Evolutionary conservation across 2,329 filamentous ascomycete species (phyloP), one percentile per base, ranked within the genome.

Genomic region (Colletotrichum sp.): DNA sequence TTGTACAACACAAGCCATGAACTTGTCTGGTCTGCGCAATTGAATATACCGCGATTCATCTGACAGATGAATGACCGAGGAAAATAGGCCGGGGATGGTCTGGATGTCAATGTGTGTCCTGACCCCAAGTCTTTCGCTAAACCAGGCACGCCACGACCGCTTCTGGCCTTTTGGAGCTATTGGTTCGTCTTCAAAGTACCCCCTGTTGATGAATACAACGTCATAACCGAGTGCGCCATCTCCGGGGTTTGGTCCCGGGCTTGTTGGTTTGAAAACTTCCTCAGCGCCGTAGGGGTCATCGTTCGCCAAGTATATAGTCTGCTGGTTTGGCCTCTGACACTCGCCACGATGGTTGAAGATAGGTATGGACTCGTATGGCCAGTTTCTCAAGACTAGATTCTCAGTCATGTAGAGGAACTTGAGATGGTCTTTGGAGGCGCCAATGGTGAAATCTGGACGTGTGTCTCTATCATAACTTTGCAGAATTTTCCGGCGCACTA

Each of bases 381-480:
- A 4, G 3, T 30, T 55, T 24, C 1, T 13, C 10, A 2, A n/a
- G 7, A 1, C 21, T 0, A 24, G 10, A 9, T 24, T 14, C 48
- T 55, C 48, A 55, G 48, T 55, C 21, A 55, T 12, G 0, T 24
- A 55, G 10, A 55, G 48, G 21, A 55, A 55, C 4, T 55, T 24
- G n/a, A 55, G 48, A 24, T 55, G 48, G n/a, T 55, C 48, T 0
- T 24, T 55, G 9, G 48, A 55, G 10, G 48, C 13, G 0, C 1
- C n/a, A 14, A 24, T 55, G 48, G 48, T 55, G n/a, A 55, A 24
- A 4, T 14, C 48, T 24, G n/a, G 21, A 0, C 10, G 21, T 8
- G 10, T 13, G n/a, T 0, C 48, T 55, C 10, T n/a, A 0, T 55
- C 6, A 24, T 55, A 55, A 55, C 0, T 14, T 0, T 55, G 18